These are phyloP conservation scores for Geotrichum citri-aurantii DNA, from an alignment of 1,139 yeast genomes.

Conservation along the genomic window DNA sequence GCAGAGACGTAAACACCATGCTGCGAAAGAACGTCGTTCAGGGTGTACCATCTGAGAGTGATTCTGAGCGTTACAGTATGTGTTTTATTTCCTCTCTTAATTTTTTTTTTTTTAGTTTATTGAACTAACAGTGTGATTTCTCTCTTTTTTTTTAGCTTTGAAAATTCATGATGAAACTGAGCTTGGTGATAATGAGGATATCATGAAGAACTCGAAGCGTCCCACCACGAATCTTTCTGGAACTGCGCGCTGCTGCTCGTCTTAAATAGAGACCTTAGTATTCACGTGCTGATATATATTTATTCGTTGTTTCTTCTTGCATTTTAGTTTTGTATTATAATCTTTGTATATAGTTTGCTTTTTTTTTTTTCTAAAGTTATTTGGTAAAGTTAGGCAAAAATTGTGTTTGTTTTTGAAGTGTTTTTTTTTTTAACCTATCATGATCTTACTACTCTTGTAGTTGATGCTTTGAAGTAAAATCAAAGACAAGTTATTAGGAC, in stretches of 20 bases:
- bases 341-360: background rate
- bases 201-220: conserved; percentile 34
- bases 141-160: conserved; percentile 39
- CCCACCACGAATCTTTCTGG: conserved; percentile 15
- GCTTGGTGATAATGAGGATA: conserved; percentile 77
- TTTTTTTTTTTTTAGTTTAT: conserved; percentile 1
- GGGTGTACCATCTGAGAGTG: conserved; percentile 52
- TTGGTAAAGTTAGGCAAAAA: background rate
- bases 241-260: conserved; percentile 7
- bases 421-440: background rate
- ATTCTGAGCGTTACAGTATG: conserved; percentile 34
- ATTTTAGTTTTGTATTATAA: background rate
- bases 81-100: conserved; percentile 3
- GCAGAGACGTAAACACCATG: conserved; percentile 65
- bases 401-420: background rate
- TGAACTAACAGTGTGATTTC: background rate
- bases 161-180: conserved; percentile 80
- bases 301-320: background rate
- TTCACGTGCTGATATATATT: background rate
- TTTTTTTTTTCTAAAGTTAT: background rate
- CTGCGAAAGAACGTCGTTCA: conserved; percentile 76
- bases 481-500: no score
- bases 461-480: background rate
- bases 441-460: background rate
- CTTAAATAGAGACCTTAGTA: background rate